A percentile compares a stretch with the other conserved stretches of the same genome.
Evolutionary conservation across 2,329 filamentous ascomycete genomes (phyloP).

Genomic region (Botrytis byssoidea): DNA sequence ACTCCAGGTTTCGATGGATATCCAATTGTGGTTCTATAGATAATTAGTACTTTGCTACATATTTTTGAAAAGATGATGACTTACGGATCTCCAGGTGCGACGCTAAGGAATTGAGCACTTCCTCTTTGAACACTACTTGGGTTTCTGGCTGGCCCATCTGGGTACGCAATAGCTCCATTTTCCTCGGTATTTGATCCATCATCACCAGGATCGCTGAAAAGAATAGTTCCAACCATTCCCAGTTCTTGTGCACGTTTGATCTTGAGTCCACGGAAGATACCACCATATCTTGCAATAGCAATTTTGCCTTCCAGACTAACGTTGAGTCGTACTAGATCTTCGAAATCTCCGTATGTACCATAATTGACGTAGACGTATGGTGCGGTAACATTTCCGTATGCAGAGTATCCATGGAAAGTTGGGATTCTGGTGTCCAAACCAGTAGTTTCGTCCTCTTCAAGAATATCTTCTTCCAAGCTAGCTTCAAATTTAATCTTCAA

Average conservation of each 20-base stretch:
- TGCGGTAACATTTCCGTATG: slow-evolving; percentile 85
- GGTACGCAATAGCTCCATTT: slow-evolving; percentile 78
- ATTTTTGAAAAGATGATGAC: slow-evolving; percentile 42
- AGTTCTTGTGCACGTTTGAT: slow-evolving; percentile 89
- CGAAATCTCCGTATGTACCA: slow-evolving; percentile 81
- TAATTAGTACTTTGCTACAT: slow-evolving; percentile 48
- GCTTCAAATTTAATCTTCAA: slow-evolving; percentile 78
- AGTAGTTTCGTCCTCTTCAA: slow-evolving; percentile 80
- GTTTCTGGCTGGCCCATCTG: slow-evolving; percentile 81
- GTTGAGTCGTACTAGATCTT: slow-evolving; percentile 74
- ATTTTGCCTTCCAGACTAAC: slow-evolving; percentile 81
- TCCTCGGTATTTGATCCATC: slow-evolving; percentile 79
- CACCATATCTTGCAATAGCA: slow-evolving; percentile 80
- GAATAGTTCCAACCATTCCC: slow-evolving; percentile 79
- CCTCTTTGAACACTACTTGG: slow-evolving; percentile 88
- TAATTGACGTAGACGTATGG: slow-evolving; percentile 89
- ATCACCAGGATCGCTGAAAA: slow-evolving; percentile 87
- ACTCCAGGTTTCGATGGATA: slow-evolving; percentile 91
- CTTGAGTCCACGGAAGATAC: slow-evolving; percentile 85
- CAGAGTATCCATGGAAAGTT: slow-evolving; percentile 93
- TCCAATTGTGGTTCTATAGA: slow-evolving; percentile 74
- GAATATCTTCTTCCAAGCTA: slow-evolving; percentile 76
- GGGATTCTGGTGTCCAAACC: slow-evolving; percentile 71
- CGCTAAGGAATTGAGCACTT: slow-evolving; percentile 77
- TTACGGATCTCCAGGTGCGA: slow-evolving; percentile 69